A percentile compares a stretch with the other conserved stretches of the same genome.
These are phyloP conservation scores for Corylus avellana DNA, from an alignment of 306 rosid species.

Conservation along the genomic window DNA sequence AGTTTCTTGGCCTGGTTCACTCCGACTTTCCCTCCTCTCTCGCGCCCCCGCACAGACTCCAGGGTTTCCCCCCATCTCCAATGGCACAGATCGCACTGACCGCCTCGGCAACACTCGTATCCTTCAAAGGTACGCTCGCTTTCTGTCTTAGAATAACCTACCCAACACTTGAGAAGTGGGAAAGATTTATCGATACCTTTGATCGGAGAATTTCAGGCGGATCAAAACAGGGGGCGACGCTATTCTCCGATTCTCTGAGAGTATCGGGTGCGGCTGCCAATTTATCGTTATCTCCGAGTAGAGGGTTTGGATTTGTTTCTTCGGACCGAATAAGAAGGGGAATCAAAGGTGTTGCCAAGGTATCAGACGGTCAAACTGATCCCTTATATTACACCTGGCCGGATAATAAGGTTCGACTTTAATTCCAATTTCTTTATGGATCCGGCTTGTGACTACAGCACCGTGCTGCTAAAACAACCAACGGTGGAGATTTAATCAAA, in stretches of 20 bases:
- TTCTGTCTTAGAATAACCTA: neutral
- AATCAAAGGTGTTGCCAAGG: constrained; percentile 13
- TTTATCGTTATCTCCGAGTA: neutral
- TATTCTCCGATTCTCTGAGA: neutral
- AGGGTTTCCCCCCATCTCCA: neutral
- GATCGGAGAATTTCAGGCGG: constrained; percentile 29
- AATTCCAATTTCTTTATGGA: neutral
- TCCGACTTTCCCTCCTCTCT: neutral
- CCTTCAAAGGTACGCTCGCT: neutral
- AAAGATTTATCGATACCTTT: neutral
- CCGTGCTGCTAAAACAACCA: too few relatives aligned
- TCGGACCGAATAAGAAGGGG: neutral
- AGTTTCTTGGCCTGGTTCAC: neutral
- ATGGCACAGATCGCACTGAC: neutral
- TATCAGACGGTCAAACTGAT: constrained; percentile 37
- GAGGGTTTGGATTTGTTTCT: constrained; percentile 21
- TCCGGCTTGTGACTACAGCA: too few relatives aligned
- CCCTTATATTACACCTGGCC: constrained; percentile 22
- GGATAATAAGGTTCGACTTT: neutral
- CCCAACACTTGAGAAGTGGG: too few relatives aligned
- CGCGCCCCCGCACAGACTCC: neutral
- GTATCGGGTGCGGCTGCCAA: constrained; percentile 14
- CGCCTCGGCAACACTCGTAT: neutral
- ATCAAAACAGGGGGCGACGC: constrained; percentile 10
- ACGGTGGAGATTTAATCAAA: too few relatives aligned